Percentiles rank a stretch among this genome's conserved stretches.
These are phyloP conservation scores for Exophiala sideris DNA, from an alignment of 2,329 filamentous ascomycete species.

Conservation along the genomic window DNA sequence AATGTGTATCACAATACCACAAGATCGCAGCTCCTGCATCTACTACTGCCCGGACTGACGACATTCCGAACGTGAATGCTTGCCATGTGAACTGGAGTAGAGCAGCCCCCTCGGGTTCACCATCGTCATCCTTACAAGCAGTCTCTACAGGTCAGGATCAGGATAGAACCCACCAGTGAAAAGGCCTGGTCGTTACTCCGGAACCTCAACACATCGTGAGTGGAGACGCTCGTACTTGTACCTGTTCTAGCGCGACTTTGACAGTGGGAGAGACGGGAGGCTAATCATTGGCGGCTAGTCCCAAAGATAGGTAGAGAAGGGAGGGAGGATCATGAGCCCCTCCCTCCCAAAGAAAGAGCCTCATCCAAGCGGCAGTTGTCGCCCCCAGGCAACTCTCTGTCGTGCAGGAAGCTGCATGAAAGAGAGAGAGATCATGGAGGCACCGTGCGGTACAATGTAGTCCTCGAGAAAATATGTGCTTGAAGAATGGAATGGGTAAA, in stretches of 20 bases:
- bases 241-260: slow-evolving; percentile 21
- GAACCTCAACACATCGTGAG: slow-evolving; percentile 1
- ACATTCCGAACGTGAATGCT: slow-evolving; percentile 2
- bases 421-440: too few species aligned
- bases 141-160: background rate
- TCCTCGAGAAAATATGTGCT: background rate
- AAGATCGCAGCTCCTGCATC: slow-evolving; percentile 6
- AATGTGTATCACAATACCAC: slow-evolving; percentile 14
- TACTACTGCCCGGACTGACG: slow-evolving; percentile 9
- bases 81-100: background rate
- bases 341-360: background rate
- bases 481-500: background rate
- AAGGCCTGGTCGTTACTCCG: background rate
- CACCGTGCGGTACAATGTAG: too few species aligned
- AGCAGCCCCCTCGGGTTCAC: background rate
- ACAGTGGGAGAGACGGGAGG: slow-evolving; percentile 15
- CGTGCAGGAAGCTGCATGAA: background rate
- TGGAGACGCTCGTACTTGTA: slow-evolving; percentile 10
- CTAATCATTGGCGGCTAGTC: slow-evolving; percentile 21
- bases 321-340: background rate
- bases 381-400: background rate
- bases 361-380: slow-evolving; percentile 2
- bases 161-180: background rate
- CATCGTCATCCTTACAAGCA: background rate
- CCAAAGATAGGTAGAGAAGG: slow-evolving; percentile 1